Percentiles rank a stretch among this genome's conserved stretches.
Evolutionary conservation across 2,329 filamentous ascomycete species (phyloP).

Genomic region (Chalara sp.): DNA sequence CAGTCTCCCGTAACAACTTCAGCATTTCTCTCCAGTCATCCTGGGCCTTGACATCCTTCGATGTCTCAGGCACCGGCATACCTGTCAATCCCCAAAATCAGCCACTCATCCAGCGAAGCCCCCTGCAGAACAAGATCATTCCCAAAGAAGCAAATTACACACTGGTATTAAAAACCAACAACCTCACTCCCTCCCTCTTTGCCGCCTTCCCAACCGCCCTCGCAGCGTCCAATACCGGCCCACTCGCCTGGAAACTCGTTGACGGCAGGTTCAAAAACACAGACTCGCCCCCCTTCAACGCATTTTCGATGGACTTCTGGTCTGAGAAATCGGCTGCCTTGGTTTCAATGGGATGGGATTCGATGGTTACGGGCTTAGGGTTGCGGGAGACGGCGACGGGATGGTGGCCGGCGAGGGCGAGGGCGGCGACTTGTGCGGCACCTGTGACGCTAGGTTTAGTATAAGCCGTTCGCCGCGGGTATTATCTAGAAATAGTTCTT

Average conservation of each 20-base stretch:
- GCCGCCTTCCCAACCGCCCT: not conserved
- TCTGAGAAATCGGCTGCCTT: not conserved
- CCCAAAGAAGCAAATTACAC: no score
- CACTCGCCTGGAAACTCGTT: not conserved
- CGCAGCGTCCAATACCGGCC: not conserved
- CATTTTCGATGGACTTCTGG: not conserved
- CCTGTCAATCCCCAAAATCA: no score
- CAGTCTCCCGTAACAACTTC: not conserved
- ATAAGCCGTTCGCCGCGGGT: not conserved
- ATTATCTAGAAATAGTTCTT: not conserved
- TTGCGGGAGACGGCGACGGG: not conserved
- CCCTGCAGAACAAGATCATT: no score
- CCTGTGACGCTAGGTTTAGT: not conserved
- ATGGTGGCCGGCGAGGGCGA: not conserved
- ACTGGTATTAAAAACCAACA: not conserved
- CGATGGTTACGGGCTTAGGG: not conserved
- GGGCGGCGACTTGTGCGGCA: not conserved
- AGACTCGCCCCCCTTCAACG: not conserved
- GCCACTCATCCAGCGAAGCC: no score
- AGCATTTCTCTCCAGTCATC: not conserved
- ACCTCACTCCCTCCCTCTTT: not conserved
- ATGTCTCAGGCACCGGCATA: not conserved
- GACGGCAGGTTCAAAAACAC: not conserved
- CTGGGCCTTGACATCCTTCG: not conserved
- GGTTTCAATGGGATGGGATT: not conserved